Evolutionary conservation across 2,329 filamentous ascomycete species (phyloP), one percentile per base, ranked within the genome.

Genomic region (Alternaria infectoria): DNA sequence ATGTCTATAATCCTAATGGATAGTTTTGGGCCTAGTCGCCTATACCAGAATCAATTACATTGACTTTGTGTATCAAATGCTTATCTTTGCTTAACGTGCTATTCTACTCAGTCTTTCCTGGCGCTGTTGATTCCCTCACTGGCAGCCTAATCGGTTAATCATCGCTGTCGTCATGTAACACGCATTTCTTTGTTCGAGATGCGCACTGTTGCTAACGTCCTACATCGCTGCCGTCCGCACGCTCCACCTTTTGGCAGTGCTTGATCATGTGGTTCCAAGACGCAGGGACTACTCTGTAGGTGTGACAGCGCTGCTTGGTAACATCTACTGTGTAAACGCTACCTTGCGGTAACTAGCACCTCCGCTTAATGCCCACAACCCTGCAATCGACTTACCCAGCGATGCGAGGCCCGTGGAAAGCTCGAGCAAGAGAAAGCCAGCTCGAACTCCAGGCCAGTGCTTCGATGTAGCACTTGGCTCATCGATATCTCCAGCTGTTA

Each of bases 1-100:
- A 70, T 77, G 75, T 74, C 74, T 71, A 65, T 77, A 77, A 77
- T 77, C 69, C 60, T 62, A 62, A 62, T 62, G 60, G 60, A 62
- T 62, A 62, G 52, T 62, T 43, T 32, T 49, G 59, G 49, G 60
- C 40, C 49, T 59, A 50, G 49, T 8, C 6, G 55, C 60, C 57
- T 44, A n/a, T 19, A 44, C 2, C 28, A 45, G n/a, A 62, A 50
- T n/a, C 7, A 44, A 54, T 19, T 54, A 4, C 19, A 49, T 30
- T 15, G 32, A 32, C 10, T 26, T 13, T 30, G 6, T 28, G 9
- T 26, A 19, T 28, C 25, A 13, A 7, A 12, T n/a, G 13, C 7
- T 32, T 32, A 32, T 32, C 2, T 11, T 8, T 23, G 0, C 12
- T 19, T 32, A 6, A 8, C 8, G 5, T 15, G 28, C 7, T 11